These are phyloP conservation scores for Neofusicoccum kwambonambiense DNA, from an alignment of 2,329 filamentous ascomycete genomes.

Conservation along the genomic window DNA sequence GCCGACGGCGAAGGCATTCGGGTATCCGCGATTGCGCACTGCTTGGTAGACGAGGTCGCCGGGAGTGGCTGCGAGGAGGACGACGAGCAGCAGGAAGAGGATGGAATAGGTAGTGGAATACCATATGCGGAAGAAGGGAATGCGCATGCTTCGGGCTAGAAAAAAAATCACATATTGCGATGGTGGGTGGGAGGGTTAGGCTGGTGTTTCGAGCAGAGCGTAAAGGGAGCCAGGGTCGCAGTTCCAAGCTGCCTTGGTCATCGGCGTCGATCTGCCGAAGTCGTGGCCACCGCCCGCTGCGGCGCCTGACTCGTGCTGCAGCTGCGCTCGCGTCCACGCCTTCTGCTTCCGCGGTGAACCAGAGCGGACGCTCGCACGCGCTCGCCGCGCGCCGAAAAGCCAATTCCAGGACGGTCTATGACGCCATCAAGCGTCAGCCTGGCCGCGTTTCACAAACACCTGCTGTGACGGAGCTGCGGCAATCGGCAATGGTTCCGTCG, in stretches of 20 bases:
- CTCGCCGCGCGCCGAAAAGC: not conserved
- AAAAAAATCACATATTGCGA: constrained; percentile 15
- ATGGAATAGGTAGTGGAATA: constrained; percentile 77
- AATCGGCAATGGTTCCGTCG: not conserved
- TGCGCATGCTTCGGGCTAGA: constrained; percentile 34
- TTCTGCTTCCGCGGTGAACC: not conserved
- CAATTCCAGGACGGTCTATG: not conserved
- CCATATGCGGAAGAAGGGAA: constrained; percentile 71
- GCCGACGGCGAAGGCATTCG: constrained; percentile 80
- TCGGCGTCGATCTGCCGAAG: constrained; percentile 13
- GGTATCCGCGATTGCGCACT: constrained; percentile 62
- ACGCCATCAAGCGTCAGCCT: not conserved
- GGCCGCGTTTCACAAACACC: not conserved
- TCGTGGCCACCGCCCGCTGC: constrained; percentile 1
- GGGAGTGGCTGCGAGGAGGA: constrained; percentile 76
- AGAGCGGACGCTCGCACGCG: no score
- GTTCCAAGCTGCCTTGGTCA: constrained; percentile 5
- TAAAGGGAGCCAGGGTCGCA: not conserved
- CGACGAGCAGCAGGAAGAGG: constrained; percentile 70
- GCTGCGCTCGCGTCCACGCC: not conserved
- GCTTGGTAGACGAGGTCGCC: constrained; percentile 77
- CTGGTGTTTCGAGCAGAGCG: not conserved
- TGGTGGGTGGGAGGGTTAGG: not conserved
- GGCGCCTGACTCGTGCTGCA: not conserved
- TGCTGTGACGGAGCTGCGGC: not conserved